These are phyloP conservation scores for Cercospora janseana DNA, from an alignment of 2,329 filamentous ascomycete species.

Conservation along the genomic window DNA sequence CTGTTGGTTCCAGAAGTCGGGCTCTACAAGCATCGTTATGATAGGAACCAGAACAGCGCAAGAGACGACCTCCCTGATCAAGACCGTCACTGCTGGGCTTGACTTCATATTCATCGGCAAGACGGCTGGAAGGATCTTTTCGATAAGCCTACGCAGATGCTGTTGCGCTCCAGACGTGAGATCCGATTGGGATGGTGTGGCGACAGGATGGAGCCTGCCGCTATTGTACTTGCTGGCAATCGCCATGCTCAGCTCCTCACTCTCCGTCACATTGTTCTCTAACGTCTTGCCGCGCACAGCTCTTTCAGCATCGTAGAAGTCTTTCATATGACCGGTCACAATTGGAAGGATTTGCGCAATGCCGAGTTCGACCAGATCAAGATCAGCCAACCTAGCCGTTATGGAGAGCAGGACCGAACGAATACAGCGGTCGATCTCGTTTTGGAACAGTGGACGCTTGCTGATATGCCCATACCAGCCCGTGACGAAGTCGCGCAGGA, in stretches of 20 bases:
- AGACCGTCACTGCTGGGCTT: slow-evolving; percentile 74
- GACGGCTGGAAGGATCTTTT: slow-evolving; percentile 69
- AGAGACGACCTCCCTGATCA: slow-evolving; percentile 86
- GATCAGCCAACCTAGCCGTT: slow-evolving; percentile 66
- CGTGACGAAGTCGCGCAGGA: slow-evolving; percentile 79
- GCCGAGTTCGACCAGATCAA: slow-evolving; percentile 80
- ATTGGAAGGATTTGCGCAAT: slow-evolving; percentile 84
- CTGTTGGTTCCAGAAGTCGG: slow-evolving; percentile 95
- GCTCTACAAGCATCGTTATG: slow-evolving; percentile 77
- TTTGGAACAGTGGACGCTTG: slow-evolving; percentile 71
- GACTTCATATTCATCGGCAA: slow-evolving; percentile 71
- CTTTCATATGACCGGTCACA: slow-evolving; percentile 80
- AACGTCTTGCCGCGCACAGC: slow-evolving; percentile 82
- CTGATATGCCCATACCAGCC: slow-evolving; percentile 90
- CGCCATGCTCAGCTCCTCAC: slow-evolving; percentile 89
- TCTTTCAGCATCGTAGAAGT: slow-evolving; percentile 87
- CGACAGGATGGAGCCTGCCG: slow-evolving; percentile 83
- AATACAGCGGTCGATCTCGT: slow-evolving; percentile 81
- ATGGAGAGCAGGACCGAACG: slow-evolving; percentile 70
- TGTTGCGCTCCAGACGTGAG: slow-evolving; percentile 83
- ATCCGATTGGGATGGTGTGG: slow-evolving; percentile 77
- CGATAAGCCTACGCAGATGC: slow-evolving; percentile 74
- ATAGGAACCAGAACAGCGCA: slow-evolving; percentile 86
- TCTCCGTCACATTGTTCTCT: slow-evolving; percentile 87
- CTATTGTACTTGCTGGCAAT: slow-evolving; percentile 93